These are phyloP conservation scores for Colletotrichum sp. DNA, from an alignment of 2,329 filamentous ascomycete species.

Conservation along the genomic window DNA sequence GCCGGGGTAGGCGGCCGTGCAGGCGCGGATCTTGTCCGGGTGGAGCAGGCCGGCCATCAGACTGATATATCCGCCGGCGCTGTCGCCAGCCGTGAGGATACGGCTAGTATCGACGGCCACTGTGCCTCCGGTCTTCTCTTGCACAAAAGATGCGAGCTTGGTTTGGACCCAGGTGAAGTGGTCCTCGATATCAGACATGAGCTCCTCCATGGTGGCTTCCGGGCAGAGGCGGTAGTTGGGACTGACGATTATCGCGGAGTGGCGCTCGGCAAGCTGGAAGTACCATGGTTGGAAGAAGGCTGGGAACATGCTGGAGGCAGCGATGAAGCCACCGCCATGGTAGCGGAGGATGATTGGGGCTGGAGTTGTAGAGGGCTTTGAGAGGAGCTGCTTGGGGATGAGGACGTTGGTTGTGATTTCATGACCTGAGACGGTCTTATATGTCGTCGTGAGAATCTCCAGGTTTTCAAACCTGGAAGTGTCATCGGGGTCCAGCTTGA, in stretches of 20 bases:
- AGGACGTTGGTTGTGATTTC: constrained; percentile 23
- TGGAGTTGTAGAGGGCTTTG: background rate
- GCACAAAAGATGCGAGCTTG: constrained; percentile 18
- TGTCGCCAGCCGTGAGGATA: constrained; percentile 1
- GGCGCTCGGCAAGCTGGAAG: constrained; percentile 25
- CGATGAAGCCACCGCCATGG: constrained; percentile 31
- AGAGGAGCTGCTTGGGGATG: constrained; percentile 28
- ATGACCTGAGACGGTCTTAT: background rate
- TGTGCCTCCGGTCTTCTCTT: constrained; percentile 18
- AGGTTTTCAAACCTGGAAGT: background rate
- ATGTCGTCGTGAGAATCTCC: background rate
- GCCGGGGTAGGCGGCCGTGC: constrained; percentile 25
- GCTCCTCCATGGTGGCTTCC: constrained; percentile 26
- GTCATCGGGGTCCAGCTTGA: background rate
- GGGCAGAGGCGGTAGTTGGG: constrained; percentile 30
- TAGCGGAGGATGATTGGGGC: constrained; percentile 17
- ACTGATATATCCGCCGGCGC: constrained; percentile 29
- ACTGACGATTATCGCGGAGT: constrained; percentile 29
- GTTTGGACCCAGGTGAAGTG: constrained; percentile 29
- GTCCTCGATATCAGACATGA: constrained; percentile 30
- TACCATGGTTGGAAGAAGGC: constrained; percentile 29
- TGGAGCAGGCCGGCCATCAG: constrained; percentile 26
- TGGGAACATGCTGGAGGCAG: constrained; percentile 23
- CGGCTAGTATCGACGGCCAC: constrained; percentile 8
- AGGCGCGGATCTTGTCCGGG: constrained; percentile 21